These are phyloP conservation scores for Lasiodiplodia hormozganensis DNA, from an alignment of 2,329 filamentous ascomycete species.

Conservation along the genomic window DNA sequence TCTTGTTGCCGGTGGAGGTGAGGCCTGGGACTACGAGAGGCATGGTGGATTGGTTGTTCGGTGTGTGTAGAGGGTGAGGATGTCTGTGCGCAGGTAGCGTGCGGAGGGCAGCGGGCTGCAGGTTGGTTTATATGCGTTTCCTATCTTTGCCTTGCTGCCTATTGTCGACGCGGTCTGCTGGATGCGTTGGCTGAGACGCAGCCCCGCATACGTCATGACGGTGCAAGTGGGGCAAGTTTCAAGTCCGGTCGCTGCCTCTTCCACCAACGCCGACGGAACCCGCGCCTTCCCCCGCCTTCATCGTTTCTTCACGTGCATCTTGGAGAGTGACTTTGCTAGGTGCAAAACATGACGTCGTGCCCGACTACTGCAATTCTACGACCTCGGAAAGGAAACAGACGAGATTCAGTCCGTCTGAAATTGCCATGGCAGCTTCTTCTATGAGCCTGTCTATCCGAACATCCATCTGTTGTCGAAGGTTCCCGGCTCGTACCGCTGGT, in stretches of 20 bases:
- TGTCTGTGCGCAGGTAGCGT: not conserved
- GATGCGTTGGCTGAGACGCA: constrained; percentile 14
- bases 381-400: too few species aligned
- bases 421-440: too few species aligned
- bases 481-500: too few species aligned
- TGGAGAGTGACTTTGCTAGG: too few species aligned
- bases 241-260: constrained; percentile 3
- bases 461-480: too few species aligned
- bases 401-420: too few species aligned
- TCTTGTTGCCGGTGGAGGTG: constrained; percentile 46
- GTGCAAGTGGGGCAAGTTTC: constrained; percentile 3
- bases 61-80: not conserved
- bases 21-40: constrained; percentile 60
- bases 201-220: constrained; percentile 23
- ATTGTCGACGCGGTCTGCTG: not conserved
- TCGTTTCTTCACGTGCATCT: not conserved
- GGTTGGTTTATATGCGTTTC: constrained; percentile 4
- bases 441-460: too few species aligned
- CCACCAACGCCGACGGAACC: constrained; percentile 15
- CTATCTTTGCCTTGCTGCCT: not conserved
- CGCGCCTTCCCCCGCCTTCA: not conserved
- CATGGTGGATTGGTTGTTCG: constrained; percentile 41
- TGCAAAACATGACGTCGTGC: too few species aligned
- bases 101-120: not conserved
- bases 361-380: too few species aligned